Conservation (phyloP, 345 rosid genomes). For the Cardamine chenopodiifolia region DNA sequence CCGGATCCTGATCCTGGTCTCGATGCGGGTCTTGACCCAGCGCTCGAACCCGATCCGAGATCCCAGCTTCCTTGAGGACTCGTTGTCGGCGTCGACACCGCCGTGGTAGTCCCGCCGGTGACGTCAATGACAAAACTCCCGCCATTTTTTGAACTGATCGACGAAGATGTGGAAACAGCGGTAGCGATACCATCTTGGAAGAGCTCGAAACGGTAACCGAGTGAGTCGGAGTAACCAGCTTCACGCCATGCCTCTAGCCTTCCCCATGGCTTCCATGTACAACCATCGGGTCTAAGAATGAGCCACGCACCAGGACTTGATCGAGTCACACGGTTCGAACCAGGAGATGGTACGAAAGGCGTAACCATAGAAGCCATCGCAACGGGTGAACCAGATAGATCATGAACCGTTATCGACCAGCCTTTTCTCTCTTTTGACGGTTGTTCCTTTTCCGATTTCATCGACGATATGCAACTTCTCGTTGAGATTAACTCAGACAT, state of each 20-base stretch:
- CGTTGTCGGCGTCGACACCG: conserved; percentile 59
- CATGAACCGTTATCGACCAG: conserved; percentile 90
- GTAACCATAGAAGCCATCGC: conserved; percentile 99
- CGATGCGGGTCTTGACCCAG: conserved; percentile 58
- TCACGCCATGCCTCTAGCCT: conserved; percentile 95
- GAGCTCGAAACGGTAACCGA: conserved; percentile 85
- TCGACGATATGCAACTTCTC: conserved; percentile 56
- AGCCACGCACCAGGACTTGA: conserved; percentile 97
- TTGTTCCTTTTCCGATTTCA: conserved; percentile 61
- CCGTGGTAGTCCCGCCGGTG: conserved; percentile 49
- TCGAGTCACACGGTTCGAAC: conserved; percentile 74
- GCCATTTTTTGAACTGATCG: conserved; percentile 62
- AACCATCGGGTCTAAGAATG: conserved; percentile 73
- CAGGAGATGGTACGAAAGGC: conserved; percentile 91
- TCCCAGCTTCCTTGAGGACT: conserved; percentile 91
- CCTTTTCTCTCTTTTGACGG: conserved; percentile 79
- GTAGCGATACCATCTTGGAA: conserved; percentile 61
- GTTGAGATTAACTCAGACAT: conserved; percentile 42
- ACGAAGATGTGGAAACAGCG: conserved; percentile 48
- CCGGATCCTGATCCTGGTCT: conserved; percentile 93
- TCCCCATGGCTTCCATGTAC: conserved; percentile 98
- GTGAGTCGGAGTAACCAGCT: conserved; percentile 48
- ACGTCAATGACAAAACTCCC: conserved; percentile 80
- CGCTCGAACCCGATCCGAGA: conserved; percentile 59
- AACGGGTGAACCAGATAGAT: conserved; percentile 93